phyloP scores from a whole-genome alignment of 179 eudicot genomes.

The Nepenthes alata region DNA sequence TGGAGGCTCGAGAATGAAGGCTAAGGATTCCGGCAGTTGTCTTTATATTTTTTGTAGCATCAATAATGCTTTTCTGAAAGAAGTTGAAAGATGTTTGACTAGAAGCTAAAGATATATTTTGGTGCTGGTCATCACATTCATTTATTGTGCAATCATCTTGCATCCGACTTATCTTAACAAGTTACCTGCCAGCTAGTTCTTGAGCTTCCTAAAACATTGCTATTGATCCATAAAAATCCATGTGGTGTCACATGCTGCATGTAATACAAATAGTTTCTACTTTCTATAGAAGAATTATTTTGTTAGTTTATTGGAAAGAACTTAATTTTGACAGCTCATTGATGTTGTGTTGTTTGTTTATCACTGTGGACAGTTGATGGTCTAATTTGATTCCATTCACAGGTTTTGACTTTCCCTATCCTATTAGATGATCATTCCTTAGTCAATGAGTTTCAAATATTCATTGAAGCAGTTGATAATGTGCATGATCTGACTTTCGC shows the following conservation, averaged over 20 bases:
- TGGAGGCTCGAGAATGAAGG: too few species aligned
- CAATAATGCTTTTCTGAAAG: too few species aligned
- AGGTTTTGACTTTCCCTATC: constrained; percentile 79
- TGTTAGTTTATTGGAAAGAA: not conserved
- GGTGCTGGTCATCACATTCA: not conserved
- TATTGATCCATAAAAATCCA: too few species aligned
- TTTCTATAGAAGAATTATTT: not conserved
- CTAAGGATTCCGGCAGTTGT: too few species aligned
- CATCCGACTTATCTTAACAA: too few species aligned
- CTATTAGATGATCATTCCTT: constrained; percentile 73
- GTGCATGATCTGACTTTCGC: constrained; percentile 75
- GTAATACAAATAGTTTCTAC: not conserved
- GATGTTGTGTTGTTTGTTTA: constrained; percentile 3
- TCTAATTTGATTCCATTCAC: constrained; percentile 11
- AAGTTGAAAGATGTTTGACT: too few species aligned
- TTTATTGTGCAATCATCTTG: not conserved
- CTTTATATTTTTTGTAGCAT: too few species aligned
- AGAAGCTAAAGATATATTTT: constrained; percentile 3
- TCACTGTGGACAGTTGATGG: constrained; percentile 9
- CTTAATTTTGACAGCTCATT: not conserved
- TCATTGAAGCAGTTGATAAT: constrained; percentile 83
- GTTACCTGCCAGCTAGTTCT: too few species aligned
- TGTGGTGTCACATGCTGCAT: too few species aligned
- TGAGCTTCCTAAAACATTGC: too few species aligned
- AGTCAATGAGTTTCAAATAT: constrained; percentile 54